A percentile compares a stretch with the other conserved stretches of the same genome.
Conservation (phyloP, 805 yeast species). For the Candida vartiovaarae region DNA sequence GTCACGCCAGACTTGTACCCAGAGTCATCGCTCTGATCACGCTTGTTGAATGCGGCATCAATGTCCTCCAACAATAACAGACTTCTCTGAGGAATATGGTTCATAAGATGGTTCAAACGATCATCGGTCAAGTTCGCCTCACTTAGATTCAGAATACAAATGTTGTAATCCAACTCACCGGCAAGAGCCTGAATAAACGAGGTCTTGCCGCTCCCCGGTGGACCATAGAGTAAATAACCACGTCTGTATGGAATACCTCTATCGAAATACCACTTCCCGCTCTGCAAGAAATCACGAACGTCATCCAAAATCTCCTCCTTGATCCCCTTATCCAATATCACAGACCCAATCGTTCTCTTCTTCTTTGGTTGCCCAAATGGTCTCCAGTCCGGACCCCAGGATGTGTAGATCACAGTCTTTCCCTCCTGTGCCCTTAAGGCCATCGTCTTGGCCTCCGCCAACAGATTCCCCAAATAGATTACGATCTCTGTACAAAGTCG, state of each 20-base stretch:
- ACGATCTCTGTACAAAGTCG: constrained; percentile 82
- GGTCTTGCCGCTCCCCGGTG: constrained; percentile 97
- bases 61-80: constrained; percentile 83
- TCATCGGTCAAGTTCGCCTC: constrained; percentile 93
- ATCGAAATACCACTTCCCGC: constrained; percentile 88
- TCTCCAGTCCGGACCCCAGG: constrained; percentile 99
- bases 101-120: constrained; percentile 89
- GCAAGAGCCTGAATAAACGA: constrained; percentile 95
- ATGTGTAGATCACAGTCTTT: constrained; percentile 85
- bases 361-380: constrained; percentile 94
- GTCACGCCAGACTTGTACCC: constrained; percentile 89
- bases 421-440: constrained; percentile 85
- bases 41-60: constrained; percentile 88
- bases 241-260: constrained; percentile 97
- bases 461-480: constrained; percentile 57
- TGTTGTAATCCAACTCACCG: constrained; percentile 92
- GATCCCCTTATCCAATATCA: constrained; percentile 72
- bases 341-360: constrained; percentile 79
- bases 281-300: constrained; percentile 68
- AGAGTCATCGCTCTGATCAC: constrained; percentile 68
- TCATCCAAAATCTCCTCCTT: constrained; percentile 61
- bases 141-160: constrained; percentile 84
- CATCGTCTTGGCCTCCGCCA: constrained; percentile 76
- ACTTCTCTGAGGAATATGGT: constrained; percentile 88
- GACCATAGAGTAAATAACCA: constrained; percentile 91